Base-by-base conservation (phyloP, 257 asterid genomes). In the Thymus quinquecostatus region DNA sequence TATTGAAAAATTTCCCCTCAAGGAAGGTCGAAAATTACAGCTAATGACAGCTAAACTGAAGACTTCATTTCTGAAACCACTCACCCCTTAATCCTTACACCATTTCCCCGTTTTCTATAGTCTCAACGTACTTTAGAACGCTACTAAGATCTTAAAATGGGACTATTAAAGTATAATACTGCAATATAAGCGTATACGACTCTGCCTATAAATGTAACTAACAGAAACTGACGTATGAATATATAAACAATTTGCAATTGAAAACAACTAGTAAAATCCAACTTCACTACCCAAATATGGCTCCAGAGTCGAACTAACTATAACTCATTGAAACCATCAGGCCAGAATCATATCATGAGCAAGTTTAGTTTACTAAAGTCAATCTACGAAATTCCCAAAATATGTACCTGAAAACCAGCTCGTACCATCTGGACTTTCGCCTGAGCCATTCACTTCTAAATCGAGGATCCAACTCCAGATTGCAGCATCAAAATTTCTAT, bases 141-240 rank as follows among this genome's bases (percentile, higher is more conserved):
- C 58, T 70, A 81, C 66, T 70, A 82, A 85, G 83, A 40, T 54
- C 11, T 27, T 2, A 14, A 54, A 74, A 45, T 73, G 62, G 68
- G 51, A 71, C 41, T 29, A 49, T 45, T 6, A 10, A 21, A 36
- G 40, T 36, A 40, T 56, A 21, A 47, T 51, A 50, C 47, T 47
- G 65, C 4, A 50, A 36, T 3, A 27, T 59, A 70, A 32, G 29
- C 71, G 75, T 74, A 68, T 57, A 78, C 79, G 5, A 78, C 65
- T n/a, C 66, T 71, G 73, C 63, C 48, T 12, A 62, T 55, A 66
- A 69, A 74, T 50, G 29, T 50, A 70, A 79, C 81, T 71, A 21
- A 79, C 77, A 75, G 70, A 63, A 49, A 67, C 10, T 30, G 58
- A 67, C 12, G 3, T 28, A 54, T 50, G 56, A 0, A 7, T n/a